Evolutionary conservation across 1,139 yeast species (phyloP).

Genomic region (Pichia sp.): DNA sequence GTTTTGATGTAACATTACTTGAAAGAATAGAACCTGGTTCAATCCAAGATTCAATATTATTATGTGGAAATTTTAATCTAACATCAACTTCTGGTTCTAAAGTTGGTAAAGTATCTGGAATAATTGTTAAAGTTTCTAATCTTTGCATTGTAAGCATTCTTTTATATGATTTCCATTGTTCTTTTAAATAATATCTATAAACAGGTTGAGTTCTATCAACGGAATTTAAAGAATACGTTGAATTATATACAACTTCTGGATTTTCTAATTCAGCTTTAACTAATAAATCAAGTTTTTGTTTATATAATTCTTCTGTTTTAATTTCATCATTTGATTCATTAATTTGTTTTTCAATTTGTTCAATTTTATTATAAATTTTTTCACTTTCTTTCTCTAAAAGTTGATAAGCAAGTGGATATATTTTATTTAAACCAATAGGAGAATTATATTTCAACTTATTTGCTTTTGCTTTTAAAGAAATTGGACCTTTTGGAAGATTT

Average conservation of each 20-base stretch:
- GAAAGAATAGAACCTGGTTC: conserved; percentile 76
- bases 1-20: conserved; percentile 61
- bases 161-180: conserved; percentile 67
- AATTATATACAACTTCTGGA: conserved; percentile 78
- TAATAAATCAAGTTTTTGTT: conserved; percentile 25
- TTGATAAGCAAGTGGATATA: conserved; percentile 63
- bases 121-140: conserved; percentile 73
- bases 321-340: conserved; percentile 14
- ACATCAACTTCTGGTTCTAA: conserved; percentile 78
- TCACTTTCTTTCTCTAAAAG: conserved; percentile 46
- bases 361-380: conserved; percentile 28
- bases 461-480: conserved; percentile 38
- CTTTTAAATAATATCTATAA: conserved; percentile 59
- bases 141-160: conserved; percentile 80
- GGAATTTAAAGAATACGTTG: conserved; percentile 38
- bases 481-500: conserved; percentile 40
- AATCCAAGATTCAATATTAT: conserved; percentile 56
- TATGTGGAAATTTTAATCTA: conserved; percentile 66
- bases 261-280: conserved; percentile 60
- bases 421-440: conserved; percentile 64
- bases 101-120: conserved; percentile 93
- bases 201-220: conserved; percentile 73
- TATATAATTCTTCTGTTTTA: conserved; percentile 12
- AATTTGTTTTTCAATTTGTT: conserved; percentile 25
- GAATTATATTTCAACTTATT: conserved; percentile 51